Conservation (phyloP, 352 stramenopile species). For the Pythium volutum region DNA sequence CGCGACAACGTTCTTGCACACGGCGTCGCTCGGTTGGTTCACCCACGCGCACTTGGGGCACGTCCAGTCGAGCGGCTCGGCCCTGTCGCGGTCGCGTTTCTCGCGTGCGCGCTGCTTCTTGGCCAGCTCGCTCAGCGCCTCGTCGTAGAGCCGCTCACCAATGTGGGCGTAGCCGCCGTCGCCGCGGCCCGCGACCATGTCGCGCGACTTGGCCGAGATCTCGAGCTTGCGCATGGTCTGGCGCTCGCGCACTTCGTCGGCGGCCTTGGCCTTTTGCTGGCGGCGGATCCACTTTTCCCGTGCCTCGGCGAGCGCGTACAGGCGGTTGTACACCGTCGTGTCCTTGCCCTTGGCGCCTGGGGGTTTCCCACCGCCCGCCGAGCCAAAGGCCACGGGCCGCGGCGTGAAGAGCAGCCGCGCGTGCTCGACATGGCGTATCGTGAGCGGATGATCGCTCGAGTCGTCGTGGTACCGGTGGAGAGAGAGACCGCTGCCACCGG, state of each 20-base stretch:
- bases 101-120: conserved; percentile 55
- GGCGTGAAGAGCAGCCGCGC: conserved; percentile 22
- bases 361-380: conserved; percentile 9
- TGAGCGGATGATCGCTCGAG: conserved; percentile 30
- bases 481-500: neutral
- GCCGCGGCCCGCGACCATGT: conserved; percentile 49
- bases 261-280: conserved; percentile 61
- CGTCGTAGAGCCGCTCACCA: conserved; percentile 67
- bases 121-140: conserved; percentile 62
- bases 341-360: conserved; percentile 32
- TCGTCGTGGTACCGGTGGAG: neutral
- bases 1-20: conserved; percentile 58
- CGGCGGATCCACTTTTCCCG: conserved; percentile 75
- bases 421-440: conserved; percentile 37
- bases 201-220: conserved; percentile 60
- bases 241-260: conserved; percentile 43
- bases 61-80: conserved; percentile 69
- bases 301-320: conserved; percentile 67
- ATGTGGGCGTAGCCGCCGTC: conserved; percentile 60
- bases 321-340: conserved; percentile 50
- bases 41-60: conserved; percentile 71
- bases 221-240: conserved; percentile 41
- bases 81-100: conserved; percentile 37
- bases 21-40: conserved; percentile 52
- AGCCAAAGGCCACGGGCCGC: conserved; percentile 11